Conservation (phyloP, 805 yeast species). For the Schizosaccharomyces osmophilus region DNA sequence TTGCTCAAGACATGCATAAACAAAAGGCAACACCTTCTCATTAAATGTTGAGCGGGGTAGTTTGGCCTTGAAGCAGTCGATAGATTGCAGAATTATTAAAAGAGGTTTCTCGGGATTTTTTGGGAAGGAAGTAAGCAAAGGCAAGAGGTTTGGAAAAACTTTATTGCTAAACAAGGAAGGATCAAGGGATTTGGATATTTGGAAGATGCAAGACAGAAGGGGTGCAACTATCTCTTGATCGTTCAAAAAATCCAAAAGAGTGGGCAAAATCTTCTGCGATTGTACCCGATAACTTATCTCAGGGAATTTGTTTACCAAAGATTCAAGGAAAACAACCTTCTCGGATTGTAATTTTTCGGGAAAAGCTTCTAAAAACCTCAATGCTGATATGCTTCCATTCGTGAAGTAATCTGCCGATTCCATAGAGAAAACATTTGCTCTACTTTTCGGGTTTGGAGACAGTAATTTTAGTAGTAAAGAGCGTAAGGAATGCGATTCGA, state of each 20-base stretch:
- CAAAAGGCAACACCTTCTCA: background rate
- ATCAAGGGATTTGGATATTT: conserved; percentile 42
- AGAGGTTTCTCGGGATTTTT: conserved; percentile 19
- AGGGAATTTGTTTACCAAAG: conserved; percentile 28
- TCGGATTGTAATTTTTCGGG: conserved; percentile 49
- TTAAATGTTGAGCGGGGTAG: background rate
- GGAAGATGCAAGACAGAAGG: conserved; percentile 31
- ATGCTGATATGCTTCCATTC: conserved; percentile 56
- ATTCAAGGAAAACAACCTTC: conserved; percentile 40
- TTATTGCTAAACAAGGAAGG: conserved; percentile 55
- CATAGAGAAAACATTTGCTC: conserved; percentile 39
- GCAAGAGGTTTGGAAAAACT: conserved; percentile 28
- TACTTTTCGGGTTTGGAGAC: conserved; percentile 29
- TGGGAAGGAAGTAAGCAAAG: conserved; percentile 37
- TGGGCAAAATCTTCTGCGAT: conserved; percentile 51
- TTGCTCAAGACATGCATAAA: background rate
- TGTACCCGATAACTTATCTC: conserved; percentile 35
- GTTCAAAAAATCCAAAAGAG: conserved; percentile 27
- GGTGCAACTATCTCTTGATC: conserved; percentile 21
- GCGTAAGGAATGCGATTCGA: conserved; percentile 27
- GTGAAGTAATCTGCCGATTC: conserved; percentile 54
- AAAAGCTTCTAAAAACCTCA: conserved; percentile 62
- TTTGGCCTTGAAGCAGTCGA: background rate
- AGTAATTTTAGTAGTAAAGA: conserved; percentile 29
- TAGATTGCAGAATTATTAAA: background rate